phyloP scores from a whole-genome alignment of 768 basidiomycete species.

The Termitomyces sp. region DNA sequence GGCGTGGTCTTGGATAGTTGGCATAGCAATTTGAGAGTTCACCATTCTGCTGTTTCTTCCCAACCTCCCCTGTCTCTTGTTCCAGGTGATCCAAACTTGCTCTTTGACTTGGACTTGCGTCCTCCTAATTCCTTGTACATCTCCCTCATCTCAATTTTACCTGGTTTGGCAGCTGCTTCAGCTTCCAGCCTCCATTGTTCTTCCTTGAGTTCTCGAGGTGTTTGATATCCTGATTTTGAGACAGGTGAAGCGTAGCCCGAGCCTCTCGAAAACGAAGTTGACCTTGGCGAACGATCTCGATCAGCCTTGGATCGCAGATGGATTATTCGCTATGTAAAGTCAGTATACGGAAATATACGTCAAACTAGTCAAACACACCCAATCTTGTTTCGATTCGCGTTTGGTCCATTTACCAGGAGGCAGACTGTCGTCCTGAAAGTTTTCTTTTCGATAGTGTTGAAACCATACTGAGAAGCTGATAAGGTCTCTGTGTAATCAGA shows the following conservation, averaged over 20 bases:
- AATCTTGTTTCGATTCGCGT: conserved; percentile 90
- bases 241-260: conserved; percentile 51
- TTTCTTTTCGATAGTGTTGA: conserved; percentile 83
- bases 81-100: conserved; percentile 63
- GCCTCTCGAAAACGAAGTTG: conserved; percentile 29
- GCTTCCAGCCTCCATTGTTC: conserved; percentile 67
- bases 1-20: background rate
- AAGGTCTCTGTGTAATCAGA: background rate
- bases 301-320: conserved; percentile 40
- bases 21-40: too few species aligned
- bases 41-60: conserved; percentile 36
- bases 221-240: conserved; percentile 61
- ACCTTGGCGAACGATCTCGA: conserved; percentile 39
- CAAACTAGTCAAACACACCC: conserved; percentile 45
- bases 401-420: conserved; percentile 89
- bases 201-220: conserved; percentile 74
- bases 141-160: conserved; percentile 84
- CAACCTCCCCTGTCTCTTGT: conserved; percentile 80
- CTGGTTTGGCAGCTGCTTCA: conserved; percentile 50
- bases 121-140: conserved; percentile 91
- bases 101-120: conserved; percentile 73
- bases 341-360: conserved; percentile 1
- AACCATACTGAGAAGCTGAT: conserved; percentile 73
- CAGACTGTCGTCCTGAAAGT: conserved; percentile 76
- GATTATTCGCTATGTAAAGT: conserved; percentile 45